Conservation (phyloP, 2,329 filamentous ascomycete species). For the Colletotrichum shisoi region DNA sequence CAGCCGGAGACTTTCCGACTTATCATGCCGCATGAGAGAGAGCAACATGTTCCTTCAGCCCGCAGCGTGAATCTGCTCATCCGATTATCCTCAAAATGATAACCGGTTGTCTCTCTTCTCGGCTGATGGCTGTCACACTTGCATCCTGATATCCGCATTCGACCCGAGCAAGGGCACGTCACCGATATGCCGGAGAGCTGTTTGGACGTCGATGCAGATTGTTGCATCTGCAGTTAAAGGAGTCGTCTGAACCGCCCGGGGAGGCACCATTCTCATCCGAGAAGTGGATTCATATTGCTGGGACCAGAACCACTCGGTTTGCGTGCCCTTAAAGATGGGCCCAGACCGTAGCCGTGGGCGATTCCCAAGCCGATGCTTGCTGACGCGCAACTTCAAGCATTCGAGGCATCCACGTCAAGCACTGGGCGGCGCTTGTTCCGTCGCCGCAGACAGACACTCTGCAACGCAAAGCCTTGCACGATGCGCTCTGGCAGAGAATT, state of each 20-base stretch:
- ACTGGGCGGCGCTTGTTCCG: conserved; percentile 4
- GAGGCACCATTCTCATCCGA: conserved; percentile 19
- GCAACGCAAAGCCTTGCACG: background rate
- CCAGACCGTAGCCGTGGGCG: background rate
- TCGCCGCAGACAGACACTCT: background rate
- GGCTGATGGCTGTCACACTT: conserved; percentile 23
- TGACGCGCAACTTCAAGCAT: conserved; percentile 17
- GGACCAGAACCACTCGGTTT: conserved; percentile 28
- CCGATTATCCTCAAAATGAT: conserved; percentile 19
- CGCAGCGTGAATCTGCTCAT: conserved; percentile 20
- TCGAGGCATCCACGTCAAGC: conserved; percentile 11
- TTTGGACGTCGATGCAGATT: conserved; percentile 3
- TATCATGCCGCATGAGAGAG: conserved; percentile 17
- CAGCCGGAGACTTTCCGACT: conserved; percentile 18
- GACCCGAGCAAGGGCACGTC: conserved; percentile 26
- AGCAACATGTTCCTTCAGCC: background rate
- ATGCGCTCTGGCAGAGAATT: conserved; percentile 11
- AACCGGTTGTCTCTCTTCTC: conserved; percentile 18
- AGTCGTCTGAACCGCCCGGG: background rate
- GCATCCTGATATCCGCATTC: background rate
- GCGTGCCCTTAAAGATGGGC: conserved; percentile 22
- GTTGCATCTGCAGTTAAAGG: background rate
- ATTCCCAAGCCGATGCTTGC: conserved; percentile 14
- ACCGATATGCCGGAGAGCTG: conserved; percentile 14
- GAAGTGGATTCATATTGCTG: conserved; percentile 13